Conservation (phyloP, 192 early-diverging fungal species). For the Backusella morwellensis region DNA sequence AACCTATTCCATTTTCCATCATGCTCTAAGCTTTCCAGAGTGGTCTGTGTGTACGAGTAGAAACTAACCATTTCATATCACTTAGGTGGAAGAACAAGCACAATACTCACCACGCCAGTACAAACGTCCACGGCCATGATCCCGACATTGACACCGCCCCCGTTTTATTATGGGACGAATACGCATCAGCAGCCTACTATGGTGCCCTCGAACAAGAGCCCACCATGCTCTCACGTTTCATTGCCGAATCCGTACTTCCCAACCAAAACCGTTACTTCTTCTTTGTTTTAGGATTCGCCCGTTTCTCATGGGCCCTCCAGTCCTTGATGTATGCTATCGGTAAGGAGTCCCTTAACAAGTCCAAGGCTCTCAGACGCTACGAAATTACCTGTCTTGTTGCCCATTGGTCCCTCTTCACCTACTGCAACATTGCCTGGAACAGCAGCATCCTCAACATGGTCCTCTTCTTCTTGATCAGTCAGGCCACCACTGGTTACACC, state of each 20-base stretch:
- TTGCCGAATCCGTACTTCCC: constrained; percentile 46
- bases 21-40: neutral
- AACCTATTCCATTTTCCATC: neutral
- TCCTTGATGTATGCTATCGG: constrained; percentile 57
- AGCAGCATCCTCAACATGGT: constrained; percentile 39
- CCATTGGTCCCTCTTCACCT: constrained; percentile 72
- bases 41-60: neutral
- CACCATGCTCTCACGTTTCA: constrained; percentile 53
- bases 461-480: constrained; percentile 60
- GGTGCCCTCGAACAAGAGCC: constrained; percentile 46
- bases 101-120: constrained; percentile 79
- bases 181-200: constrained; percentile 53
- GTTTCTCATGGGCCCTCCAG: constrained; percentile 74
- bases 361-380: constrained; percentile 39
- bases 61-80: constrained; percentile 9
- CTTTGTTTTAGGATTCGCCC: constrained; percentile 69
- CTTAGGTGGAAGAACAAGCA: constrained; percentile 86
- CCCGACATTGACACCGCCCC: constrained; percentile 87
- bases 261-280: constrained; percentile 65
- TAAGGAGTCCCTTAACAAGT: constrained; percentile 44
- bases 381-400: constrained; percentile 56
- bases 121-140: constrained; percentile 78
- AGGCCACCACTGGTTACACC: constrained; percentile 68
- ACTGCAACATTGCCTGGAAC: constrained; percentile 45
- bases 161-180: constrained; percentile 72